phyloP scores from a whole-genome alignment of 108 stramenopile genomes.

The Stephanodiscus triporus region DNA sequence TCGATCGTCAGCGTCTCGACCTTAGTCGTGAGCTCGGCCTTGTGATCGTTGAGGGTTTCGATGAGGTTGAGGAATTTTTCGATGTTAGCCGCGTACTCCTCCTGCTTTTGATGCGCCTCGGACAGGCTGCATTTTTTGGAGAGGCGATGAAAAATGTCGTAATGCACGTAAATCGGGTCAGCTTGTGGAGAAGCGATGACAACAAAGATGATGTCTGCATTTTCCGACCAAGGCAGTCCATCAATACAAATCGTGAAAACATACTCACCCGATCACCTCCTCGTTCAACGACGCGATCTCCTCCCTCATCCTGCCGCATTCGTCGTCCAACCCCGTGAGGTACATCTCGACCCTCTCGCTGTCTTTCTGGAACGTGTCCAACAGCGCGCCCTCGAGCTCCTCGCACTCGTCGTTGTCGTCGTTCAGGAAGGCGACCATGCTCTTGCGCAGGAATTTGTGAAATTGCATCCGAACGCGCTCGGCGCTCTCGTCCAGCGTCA shows the following conservation, averaged over 20 bases:
- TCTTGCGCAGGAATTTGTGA: conserved; percentile 76
- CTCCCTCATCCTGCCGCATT: conserved; percentile 62
- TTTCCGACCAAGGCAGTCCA: neutral
- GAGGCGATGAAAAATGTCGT: neutral
- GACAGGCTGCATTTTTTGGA: conserved; percentile 54
- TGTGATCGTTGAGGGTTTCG: conserved; percentile 77
- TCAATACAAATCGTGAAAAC: neutral
- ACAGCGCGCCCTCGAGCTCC: conserved; percentile 69
- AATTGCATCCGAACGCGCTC: conserved; percentile 72
- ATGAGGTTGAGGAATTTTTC: conserved; percentile 89
- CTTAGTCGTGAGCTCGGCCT: conserved; percentile 62
- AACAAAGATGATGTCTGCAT: no score
- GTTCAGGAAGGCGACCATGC: conserved; percentile 87
- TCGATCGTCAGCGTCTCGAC: conserved; percentile 62
- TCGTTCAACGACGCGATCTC: conserved; percentile 58
- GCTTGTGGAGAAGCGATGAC: neutral
- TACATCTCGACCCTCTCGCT: conserved; percentile 66
- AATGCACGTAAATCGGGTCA: neutral
- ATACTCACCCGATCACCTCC: conserved; percentile 74
- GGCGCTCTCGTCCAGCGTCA: conserved; percentile 62
- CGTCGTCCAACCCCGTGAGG: conserved; percentile 68
- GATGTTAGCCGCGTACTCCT: conserved; percentile 77
- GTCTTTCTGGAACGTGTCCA: conserved; percentile 73
- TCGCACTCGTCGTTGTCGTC: conserved; percentile 82
- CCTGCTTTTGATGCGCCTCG: conserved; percentile 64